Base-by-base conservation (phyloP, 2,329 filamentous ascomycete genomes). In the Neospermospora avenae region DNA sequence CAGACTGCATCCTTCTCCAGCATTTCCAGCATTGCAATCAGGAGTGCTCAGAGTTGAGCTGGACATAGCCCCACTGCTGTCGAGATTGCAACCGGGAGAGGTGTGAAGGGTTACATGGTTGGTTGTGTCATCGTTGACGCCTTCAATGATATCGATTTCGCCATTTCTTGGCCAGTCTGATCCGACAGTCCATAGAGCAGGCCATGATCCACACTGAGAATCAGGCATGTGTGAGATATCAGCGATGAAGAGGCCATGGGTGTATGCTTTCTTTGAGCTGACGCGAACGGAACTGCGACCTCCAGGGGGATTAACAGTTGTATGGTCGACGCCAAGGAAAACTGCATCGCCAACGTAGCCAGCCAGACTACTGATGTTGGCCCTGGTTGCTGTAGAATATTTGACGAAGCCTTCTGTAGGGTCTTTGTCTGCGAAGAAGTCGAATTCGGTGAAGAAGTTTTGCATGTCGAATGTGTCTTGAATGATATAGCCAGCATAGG, bases 71-170 rank as follows among this genome's bases (percentile, higher is more conserved):
- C 80, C 82, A 3, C 73, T 71, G 69, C 78, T 79, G 65, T 72
- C 71, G 69, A 90, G 81, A 25, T 72, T 74, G 77, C 89, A 92
- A 49, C 82, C 83, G 3, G 77, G 65, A 10, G 74, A 74, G 1
- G 89, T 90, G 77, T 91, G 87, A 16, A 95, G 79, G 35, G 88
- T 87, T 74, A 91, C 79, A 48, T 79, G 74, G 72, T 89, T 84
- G 60, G 78, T 75, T 2, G 76, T 71, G 63, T 85, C 81, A 22
- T 78, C 76, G 76, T 91, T 90, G 60, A 91, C 87, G 39, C 88
- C 89, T 76, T 93, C 90, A 67, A 93, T 84, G 68, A 93, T 88
- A 72, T 93, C 90, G 68, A 93, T 89, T 75, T 93, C 90, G 49
- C 89, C 89, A 7, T 78, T 77, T 44, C 72, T 72, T 1, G 90